Conservation (phyloP, 106 monocot species). For the Allium cepa region DNA sequence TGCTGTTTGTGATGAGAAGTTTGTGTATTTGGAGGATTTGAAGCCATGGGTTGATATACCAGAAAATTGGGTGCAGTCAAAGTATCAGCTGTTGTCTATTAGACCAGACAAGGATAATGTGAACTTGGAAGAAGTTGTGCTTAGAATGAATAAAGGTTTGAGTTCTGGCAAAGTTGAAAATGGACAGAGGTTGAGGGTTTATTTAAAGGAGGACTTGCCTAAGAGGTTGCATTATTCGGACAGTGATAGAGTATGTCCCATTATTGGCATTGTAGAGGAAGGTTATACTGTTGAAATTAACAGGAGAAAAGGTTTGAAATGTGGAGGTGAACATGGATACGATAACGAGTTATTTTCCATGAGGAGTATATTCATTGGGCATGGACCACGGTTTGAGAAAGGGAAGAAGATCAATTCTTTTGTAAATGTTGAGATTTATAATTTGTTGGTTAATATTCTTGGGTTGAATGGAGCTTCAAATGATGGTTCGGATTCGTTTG, state of each 20-base stretch:
- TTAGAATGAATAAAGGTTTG: slow-evolving; percentile 44
- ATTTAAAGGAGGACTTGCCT: slow-evolving; percentile 54
- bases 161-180: slow-evolving; percentile 40
- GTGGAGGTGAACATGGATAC: slow-evolving; percentile 53
- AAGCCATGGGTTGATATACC: slow-evolving; percentile 34
- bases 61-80: slow-evolving; percentile 20
- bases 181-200: slow-evolving; percentile 32
- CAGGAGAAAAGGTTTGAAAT: slow-evolving; percentile 17
- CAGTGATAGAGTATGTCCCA: slow-evolving; percentile 39
- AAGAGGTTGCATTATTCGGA: slow-evolving; percentile 37
- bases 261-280: slow-evolving; percentile 47
- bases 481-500: slow-evolving; percentile 45
- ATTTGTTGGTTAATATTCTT: slow-evolving; percentile 40
- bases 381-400: slow-evolving; percentile 39
- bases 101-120: slow-evolving; percentile 10
- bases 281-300: slow-evolving; percentile 36
- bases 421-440: slow-evolving; percentile 54
- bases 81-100: slow-evolving; percentile 34
- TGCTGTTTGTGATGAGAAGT: slow-evolving; percentile 38
- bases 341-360: slow-evolving; percentile 52
- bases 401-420: slow-evolving; percentile 44
- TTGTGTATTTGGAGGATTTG: slow-evolving; percentile 45
- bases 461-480: slow-evolving; percentile 37
- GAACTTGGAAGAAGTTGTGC: slow-evolving; percentile 24
- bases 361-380: slow-evolving; percentile 49